Evolutionary conservation across 768 basidiomycete species (phyloP).

Genomic region (Cubamyces sp.): DNA sequence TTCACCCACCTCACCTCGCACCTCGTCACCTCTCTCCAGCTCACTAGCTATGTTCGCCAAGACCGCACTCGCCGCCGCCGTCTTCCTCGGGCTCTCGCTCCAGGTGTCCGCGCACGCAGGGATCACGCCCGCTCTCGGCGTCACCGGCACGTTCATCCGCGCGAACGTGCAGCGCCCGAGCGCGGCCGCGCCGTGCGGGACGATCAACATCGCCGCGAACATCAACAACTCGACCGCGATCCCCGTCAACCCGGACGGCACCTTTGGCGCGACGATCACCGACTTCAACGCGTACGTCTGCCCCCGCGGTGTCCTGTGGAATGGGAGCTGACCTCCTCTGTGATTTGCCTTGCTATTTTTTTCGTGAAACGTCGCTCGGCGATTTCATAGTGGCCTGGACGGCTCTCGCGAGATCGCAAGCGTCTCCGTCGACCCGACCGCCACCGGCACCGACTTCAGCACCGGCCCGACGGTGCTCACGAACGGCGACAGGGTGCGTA

Average conservation of each 20-base stretch:
- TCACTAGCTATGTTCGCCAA: constrained; percentile 27
- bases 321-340: too few relatives aligned
- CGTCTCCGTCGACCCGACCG: constrained; percentile 47
- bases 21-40: neutral
- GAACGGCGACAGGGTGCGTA: constrained; percentile 52
- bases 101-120: constrained; percentile 47
- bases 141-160: constrained; percentile 30
- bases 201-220: constrained; percentile 41
- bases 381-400: constrained; percentile 41
- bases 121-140: constrained; percentile 46
- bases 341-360: too few relatives aligned
- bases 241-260: constrained; percentile 39
- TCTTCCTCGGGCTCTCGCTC: constrained; percentile 40
- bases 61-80: constrained; percentile 29
- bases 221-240: constrained; percentile 41
- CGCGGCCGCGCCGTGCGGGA: constrained; percentile 44
- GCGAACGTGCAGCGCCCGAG: constrained; percentile 36
- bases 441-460: constrained; percentile 32
- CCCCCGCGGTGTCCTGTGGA: neutral
- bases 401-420: constrained; percentile 48
- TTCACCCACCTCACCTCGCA: too few relatives aligned
- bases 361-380: too few relatives aligned
- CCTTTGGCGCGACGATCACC: constrained; percentile 43
- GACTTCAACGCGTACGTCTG: constrained; percentile 50
- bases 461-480: constrained; percentile 42